These are phyloP conservation scores for Populus tremula DNA, from an alignment of 345 rosid genomes.

Conservation along the genomic window DNA sequence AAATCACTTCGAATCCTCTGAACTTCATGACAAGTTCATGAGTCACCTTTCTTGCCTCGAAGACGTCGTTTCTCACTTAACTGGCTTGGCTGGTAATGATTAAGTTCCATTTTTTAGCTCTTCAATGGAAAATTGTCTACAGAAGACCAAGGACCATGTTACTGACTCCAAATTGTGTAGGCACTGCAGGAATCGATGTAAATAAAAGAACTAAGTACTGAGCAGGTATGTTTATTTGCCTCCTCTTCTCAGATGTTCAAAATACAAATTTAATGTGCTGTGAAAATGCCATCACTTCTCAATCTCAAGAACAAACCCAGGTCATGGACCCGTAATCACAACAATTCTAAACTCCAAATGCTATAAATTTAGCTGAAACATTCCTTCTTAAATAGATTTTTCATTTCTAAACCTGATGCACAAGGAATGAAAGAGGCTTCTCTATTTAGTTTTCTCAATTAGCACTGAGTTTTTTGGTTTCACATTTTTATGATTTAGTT, in stretches of 20 bases:
- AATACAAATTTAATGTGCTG: not conserved
- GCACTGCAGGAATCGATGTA: not conserved
- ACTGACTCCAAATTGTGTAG: not conserved
- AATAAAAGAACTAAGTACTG: not conserved
- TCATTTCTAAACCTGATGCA: not conserved
- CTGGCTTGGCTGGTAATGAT: slow-evolving; percentile 38
- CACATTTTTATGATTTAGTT: too few species aligned
- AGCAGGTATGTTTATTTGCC: slow-evolving; percentile 3
- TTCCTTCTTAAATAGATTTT: not conserved
- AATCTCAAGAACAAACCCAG: not conserved
- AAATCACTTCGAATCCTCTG: slow-evolving; percentile 34
- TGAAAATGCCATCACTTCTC: not conserved
- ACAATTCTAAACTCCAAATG: not conserved
- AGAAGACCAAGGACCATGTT: not conserved
- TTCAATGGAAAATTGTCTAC: not conserved
- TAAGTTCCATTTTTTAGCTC: slow-evolving; percentile 10
- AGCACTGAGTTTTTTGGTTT: too few species aligned
- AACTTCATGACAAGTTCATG: slow-evolving; percentile 54
- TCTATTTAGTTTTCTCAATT: too few species aligned
- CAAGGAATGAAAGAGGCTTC: not conserved
- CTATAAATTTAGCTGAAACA: not conserved
- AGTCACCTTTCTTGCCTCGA: slow-evolving; percentile 62
- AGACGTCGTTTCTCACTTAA: slow-evolving; percentile 57
- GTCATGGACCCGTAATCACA: not conserved
- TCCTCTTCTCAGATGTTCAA: not conserved